Conservation (phyloP, 345 rosid species). For the Citrus mangshanensis region DNA sequence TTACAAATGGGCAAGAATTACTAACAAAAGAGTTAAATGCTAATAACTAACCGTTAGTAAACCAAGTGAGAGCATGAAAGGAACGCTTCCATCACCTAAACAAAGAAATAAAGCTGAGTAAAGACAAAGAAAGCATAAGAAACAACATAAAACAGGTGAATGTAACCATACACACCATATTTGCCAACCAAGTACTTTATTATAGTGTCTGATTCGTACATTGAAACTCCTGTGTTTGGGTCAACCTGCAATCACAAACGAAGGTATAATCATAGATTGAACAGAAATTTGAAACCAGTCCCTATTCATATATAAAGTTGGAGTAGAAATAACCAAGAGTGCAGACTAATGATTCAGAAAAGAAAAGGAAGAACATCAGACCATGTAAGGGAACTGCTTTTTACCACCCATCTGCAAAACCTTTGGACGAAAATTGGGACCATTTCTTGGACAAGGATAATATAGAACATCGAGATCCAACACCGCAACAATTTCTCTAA, state of each 20-base stretch:
- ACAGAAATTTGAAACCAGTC: slow-evolving; percentile 2
- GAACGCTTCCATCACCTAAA: slow-evolving; percentile 86
- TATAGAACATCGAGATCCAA: slow-evolving; percentile 89
- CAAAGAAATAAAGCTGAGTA: slow-evolving; percentile 21
- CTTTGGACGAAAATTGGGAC: slow-evolving; percentile 87
- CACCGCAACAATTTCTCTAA: slow-evolving; percentile 83
- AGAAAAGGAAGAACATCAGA: slow-evolving; percentile 33
- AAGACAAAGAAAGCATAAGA: neutral
- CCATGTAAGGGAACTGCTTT: slow-evolving; percentile 94
- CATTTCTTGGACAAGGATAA: slow-evolving; percentile 90
- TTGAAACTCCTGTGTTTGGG: slow-evolving; percentile 86
- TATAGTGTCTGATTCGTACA: slow-evolving; percentile 94
- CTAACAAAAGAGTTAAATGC: slow-evolving; percentile 16
- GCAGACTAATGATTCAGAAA: neutral
- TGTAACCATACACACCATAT: slow-evolving; percentile 56
- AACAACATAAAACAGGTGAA: slow-evolving; percentile 3
- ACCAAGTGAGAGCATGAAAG: slow-evolving; percentile 75
- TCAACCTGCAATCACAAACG: slow-evolving; percentile 57
- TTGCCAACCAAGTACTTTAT: slow-evolving; percentile 73
- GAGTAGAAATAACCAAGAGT: neutral
- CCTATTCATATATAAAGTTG: neutral
- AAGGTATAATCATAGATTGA: slow-evolving; percentile 10
- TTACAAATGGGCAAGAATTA: neutral
- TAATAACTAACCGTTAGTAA: slow-evolving; percentile 59
- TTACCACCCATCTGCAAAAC: slow-evolving; percentile 84